These are phyloP conservation scores for Panicum miliaceum DNA, from an alignment of 176 grass and related monocot species.

Conservation along the genomic window DNA sequence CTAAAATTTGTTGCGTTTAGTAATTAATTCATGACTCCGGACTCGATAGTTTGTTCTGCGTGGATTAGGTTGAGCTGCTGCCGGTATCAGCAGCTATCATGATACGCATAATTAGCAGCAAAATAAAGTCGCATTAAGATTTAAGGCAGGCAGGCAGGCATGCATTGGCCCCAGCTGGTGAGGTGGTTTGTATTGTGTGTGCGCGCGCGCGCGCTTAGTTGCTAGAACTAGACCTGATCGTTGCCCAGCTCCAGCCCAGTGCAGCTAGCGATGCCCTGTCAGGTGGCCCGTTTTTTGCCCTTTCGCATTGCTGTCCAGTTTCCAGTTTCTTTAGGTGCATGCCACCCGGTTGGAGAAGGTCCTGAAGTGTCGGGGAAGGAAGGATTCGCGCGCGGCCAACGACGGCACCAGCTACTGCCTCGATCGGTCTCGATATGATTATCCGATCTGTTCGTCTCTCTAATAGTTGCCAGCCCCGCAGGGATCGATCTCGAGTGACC, in stretches of 20 bases:
- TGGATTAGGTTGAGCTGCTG: constrained; percentile 40
- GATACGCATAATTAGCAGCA: background rate
- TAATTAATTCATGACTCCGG: background rate
- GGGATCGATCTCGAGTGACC: background rate
- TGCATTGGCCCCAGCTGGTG: constrained; percentile 4
- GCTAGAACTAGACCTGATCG: background rate
- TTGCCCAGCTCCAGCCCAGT: background rate
- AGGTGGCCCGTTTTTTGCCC: background rate
- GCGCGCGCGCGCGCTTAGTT: no score
- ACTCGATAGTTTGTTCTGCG: constrained; percentile 23
- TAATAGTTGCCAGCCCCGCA: background rate
- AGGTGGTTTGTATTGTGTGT: background rate
- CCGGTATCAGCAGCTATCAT: background rate
- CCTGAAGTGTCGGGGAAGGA: background rate
- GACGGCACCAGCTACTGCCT: background rate
- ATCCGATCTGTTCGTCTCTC: background rate
- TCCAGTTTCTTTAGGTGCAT: background rate
- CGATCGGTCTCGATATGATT: background rate
- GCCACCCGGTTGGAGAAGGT: background rate
- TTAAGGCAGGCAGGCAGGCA: background rate
- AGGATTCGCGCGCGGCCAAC: background rate
- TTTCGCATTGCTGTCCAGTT: no score
- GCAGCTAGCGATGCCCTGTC: background rate
- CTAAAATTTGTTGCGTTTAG: no score
- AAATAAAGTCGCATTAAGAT: background rate